Conservation (phyloP, 805 yeast genomes). For the Metschnikowia amazonensis region DNA sequence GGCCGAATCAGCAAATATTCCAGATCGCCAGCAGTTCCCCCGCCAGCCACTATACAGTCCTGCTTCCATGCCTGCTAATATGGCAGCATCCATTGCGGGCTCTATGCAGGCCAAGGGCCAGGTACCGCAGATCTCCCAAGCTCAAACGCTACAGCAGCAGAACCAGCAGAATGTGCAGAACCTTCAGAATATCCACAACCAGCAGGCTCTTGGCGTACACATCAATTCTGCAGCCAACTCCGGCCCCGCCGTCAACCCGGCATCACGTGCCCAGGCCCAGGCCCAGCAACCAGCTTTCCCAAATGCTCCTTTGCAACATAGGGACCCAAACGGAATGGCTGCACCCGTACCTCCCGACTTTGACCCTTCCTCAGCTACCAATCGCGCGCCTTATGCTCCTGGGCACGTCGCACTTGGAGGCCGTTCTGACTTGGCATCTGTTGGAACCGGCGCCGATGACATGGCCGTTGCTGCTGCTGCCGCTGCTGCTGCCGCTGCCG, state of each 20-base stretch:
- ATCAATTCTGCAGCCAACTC: not conserved
- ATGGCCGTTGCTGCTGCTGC: conserved; percentile 5
- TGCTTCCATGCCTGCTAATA: conserved; percentile 7
- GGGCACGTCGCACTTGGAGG: not conserved
- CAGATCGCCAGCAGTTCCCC: conserved; percentile 1
- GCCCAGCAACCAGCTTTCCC: not conserved
- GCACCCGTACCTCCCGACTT: not conserved
- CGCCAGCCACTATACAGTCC: conserved; percentile 7
- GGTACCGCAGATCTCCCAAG: conserved; percentile 4
- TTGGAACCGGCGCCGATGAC: conserved; percentile 3
- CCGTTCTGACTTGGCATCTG: not conserved
- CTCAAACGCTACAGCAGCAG: conserved; percentile 10
- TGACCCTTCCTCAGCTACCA: not conserved
- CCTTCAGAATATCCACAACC: not conserved
- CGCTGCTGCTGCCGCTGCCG: conserved; percentile 1
- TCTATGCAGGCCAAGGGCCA: conserved; percentile 8
- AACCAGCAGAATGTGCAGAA: conserved; percentile 6
- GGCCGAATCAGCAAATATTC: not conserved
- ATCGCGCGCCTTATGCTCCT: not conserved
- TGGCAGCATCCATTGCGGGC: too few relatives aligned
- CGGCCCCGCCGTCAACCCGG: not conserved
- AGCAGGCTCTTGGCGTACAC: not conserved
- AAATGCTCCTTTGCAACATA: not conserved
- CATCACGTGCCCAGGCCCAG: not conserved
- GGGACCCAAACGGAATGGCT: not conserved